Percentiles rank a stretch among this genome's conserved stretches.
These are phyloP conservation scores for Colletotrichum sp. DNA, from an alignment of 2,329 filamentous ascomycete genomes.

Conservation along the genomic window DNA sequence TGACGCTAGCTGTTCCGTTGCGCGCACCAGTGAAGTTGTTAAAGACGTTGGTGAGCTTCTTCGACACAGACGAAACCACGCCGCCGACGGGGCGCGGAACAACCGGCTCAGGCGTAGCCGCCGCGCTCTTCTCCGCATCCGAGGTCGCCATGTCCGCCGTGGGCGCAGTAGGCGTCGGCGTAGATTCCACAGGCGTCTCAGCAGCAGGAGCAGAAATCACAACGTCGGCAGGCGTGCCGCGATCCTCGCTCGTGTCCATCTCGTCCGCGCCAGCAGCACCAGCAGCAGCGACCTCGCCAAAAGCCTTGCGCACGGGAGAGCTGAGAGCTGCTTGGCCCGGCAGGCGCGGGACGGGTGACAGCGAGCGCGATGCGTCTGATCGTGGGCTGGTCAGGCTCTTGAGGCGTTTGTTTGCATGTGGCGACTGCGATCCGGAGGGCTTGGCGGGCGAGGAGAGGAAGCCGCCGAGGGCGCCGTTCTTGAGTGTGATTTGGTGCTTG, in stretches of 20 bases:
- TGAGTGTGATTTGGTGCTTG: background rate
- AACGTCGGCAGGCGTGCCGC: background rate
- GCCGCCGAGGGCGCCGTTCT: background rate
- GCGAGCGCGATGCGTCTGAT: background rate
- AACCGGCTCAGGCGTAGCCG: background rate
- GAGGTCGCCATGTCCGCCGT: background rate
- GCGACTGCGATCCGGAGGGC: constrained; percentile 2
- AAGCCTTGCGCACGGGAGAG: background rate
- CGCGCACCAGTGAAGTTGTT: background rate
- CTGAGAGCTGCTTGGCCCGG: background rate
- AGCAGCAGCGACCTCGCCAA: background rate
- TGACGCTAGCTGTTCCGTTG: background rate
- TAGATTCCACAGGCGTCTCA: background rate
- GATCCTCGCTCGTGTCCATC: background rate
- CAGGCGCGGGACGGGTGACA: background rate
- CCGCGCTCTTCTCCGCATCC: background rate
- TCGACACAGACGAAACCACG: background rate
- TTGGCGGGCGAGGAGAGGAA: constrained; percentile 9
- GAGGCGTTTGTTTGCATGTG: constrained; percentile 9
- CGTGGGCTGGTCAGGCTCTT: background rate
- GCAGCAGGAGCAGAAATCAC: background rate
- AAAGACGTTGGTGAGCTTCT: background rate
- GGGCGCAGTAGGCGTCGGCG: background rate
- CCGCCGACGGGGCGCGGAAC: background rate
- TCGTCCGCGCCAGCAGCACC: background rate